Base-by-base conservation (phyloP, 1,284 basidiomycete genomes). In the Coniferiporia sulphurascens region DNA sequence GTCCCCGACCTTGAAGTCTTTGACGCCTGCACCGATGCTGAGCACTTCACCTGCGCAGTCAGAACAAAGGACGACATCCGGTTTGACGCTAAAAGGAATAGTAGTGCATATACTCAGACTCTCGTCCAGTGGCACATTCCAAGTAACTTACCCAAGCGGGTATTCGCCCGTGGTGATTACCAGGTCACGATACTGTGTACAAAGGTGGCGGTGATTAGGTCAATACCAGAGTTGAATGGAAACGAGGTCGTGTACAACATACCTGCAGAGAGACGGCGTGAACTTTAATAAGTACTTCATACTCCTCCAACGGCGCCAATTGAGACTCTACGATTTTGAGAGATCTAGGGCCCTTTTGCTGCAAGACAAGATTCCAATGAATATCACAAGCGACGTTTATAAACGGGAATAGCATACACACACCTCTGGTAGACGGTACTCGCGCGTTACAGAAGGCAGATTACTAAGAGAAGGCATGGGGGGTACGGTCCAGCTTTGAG, bases 41-140 rank as follows among this genome's bases (percentile, higher is more conserved):
- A 70, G 51, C 87, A 73, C 65, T 22, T 85, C 81, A 8, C 86
- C 85, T 13, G 86, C 84, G 62, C 80, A 77, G 64, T 88, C 86
- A 4, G 84, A 86, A 66, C 77, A 73, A 0, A 84, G 83, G 15
- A 85, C 74, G 2, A 79, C 64, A 44, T 79, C 68, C 3, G 67
- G 64, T 32, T 69, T 70, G 38, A 64, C 58, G 1, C 59, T 64
- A 48, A 43, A 5, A 22, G 7, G 45, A 4, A 38, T 5, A 32
- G 17, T 36, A 45, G 15, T 13, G 27, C 27, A 27, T 27, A 27
- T 27, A 27, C 27, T 27, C 27, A 27, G 27, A 5, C 5, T 27
- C 27, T 5, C 27, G 27, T 27, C 5, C 27, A 27, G 27, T 27
- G 5, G 27, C 2, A 27, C 27, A 27, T 27, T 27, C 27, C 27